phyloP scores from a whole-genome alignment of 2,329 filamentous ascomycete species.

The Cytospora leucostoma region DNA sequence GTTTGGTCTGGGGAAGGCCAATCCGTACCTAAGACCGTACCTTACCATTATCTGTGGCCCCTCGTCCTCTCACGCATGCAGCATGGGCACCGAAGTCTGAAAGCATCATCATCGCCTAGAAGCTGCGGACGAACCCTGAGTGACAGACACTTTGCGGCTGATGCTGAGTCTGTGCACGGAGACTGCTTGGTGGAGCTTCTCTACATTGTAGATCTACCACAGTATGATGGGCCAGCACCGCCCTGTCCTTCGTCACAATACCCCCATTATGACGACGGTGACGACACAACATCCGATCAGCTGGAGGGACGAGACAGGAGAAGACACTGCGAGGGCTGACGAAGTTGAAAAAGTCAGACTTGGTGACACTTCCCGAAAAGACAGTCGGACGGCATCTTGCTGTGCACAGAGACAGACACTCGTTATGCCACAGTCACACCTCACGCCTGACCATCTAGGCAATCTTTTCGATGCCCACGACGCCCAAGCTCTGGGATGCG shows the following conservation, averaged over 20 bases:
- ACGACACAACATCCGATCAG: constrained; percentile 13
- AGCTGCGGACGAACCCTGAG: neutral
- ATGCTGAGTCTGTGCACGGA: neutral
- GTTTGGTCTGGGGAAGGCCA: neutral
- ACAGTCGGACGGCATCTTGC: neutral
- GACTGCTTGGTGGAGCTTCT: neutral
- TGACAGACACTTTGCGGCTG: neutral
- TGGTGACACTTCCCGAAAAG: neutral
- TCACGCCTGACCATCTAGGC: neutral
- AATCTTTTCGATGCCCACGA: neutral
- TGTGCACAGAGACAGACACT: neutral
- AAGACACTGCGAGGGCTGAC: neutral
- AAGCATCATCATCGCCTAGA: neutral
- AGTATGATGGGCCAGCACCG: constrained; percentile 1
- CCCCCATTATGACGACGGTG: constrained; percentile 23
- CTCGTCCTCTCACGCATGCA: neutral
- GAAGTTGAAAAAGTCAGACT: neutral
- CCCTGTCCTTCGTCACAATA: constrained; percentile 11
- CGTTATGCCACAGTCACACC: neutral
- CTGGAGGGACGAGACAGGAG: neutral
- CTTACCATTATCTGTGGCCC: no score
- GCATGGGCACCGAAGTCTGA: neutral
- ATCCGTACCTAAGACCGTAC: neutral
- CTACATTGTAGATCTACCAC: neutral
- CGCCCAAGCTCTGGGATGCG: no score